Conservation (phyloP, 164 flowering plant species). For the Dillenia turbinata region DNA sequence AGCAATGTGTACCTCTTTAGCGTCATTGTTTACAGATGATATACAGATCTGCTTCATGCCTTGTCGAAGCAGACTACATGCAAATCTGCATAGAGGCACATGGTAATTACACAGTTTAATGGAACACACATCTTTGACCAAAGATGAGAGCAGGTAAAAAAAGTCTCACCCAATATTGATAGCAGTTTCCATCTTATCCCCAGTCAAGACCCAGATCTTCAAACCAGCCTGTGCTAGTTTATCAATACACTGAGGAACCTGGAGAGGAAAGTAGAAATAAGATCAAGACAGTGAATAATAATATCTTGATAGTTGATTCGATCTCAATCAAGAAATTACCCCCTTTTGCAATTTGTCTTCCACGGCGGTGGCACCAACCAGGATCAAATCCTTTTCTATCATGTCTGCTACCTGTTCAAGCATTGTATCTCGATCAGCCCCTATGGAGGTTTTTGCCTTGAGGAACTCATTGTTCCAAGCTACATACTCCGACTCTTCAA, state of each 20-base stretch:
- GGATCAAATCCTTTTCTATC: constrained; percentile 86
- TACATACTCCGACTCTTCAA: constrained; percentile 74
- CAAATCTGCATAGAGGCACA: constrained; percentile 46
- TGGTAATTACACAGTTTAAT: too few relatives aligned
- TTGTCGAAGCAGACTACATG: constrained; percentile 89
- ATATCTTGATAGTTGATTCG: not conserved
- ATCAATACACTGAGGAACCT: constrained; percentile 99
- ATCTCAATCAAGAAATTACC: constrained; percentile 33
- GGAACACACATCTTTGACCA: too few relatives aligned
- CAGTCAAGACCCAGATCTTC: constrained; percentile 98
- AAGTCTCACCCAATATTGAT: constrained; percentile 87
- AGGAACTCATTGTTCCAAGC: constrained; percentile 81
- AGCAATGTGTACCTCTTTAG: constrained; percentile 46
- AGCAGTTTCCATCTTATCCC: constrained; percentile 99
- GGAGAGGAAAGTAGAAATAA: constrained; percentile 6
- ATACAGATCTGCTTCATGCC: constrained; percentile 90
- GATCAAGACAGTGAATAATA: not conserved
- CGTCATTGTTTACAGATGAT: constrained; percentile 34
- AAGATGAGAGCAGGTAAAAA: not conserved
- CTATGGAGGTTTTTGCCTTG: constrained; percentile 77
- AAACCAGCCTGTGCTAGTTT: constrained; percentile 99
- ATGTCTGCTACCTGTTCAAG: constrained; percentile 76
- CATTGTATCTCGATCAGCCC: constrained; percentile 77
- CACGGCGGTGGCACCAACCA: constrained; percentile 96
- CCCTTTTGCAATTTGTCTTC: constrained; percentile 98